phyloP scores from a whole-genome alignment of 805 yeast genomes.

The Candida maris region DNA sequence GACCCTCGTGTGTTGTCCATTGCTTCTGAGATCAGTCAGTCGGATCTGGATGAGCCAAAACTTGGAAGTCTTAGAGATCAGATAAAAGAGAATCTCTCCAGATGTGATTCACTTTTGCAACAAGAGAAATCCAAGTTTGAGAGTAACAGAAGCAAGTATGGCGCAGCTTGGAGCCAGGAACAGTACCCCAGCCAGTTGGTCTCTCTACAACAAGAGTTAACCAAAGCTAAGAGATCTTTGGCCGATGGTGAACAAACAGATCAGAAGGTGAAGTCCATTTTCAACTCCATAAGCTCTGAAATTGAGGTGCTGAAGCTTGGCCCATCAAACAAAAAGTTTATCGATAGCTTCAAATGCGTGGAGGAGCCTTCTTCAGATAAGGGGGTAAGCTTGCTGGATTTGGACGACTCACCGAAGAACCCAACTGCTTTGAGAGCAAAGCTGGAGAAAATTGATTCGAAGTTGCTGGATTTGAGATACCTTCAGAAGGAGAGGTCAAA shows the following conservation, averaged over 20 bases:
- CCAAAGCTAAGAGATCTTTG: conserved; percentile 54
- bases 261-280: conserved; percentile 45
- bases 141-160: conserved; percentile 32
- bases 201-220: conserved; percentile 20
- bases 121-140: conserved; percentile 36
- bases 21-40: conserved; percentile 30
- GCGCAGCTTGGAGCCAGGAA: conserved; percentile 34
- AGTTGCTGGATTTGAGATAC: conserved; percentile 56
- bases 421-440: conserved; percentile 31
- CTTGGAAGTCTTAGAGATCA: conserved; percentile 34
- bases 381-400: conserved; percentile 52
- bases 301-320: conserved; percentile 45
- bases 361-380: background rate
- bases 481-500: conserved; percentile 61
- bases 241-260: conserved; percentile 62
- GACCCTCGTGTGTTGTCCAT: conserved; percentile 39
- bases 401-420: conserved; percentile 47
- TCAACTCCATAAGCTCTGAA: conserved; percentile 40
- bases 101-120: conserved; percentile 32
- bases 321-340: conserved; percentile 37
- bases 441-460: conserved; percentile 51
- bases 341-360: conserved; percentile 24
- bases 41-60: conserved; percentile 24
- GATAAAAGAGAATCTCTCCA: conserved; percentile 34
- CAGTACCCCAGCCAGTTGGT: conserved; percentile 18